Base-by-base conservation (phyloP, 2,329 filamentous ascomycete genomes). In the Cladosporium austrohemisphaericum region DNA sequence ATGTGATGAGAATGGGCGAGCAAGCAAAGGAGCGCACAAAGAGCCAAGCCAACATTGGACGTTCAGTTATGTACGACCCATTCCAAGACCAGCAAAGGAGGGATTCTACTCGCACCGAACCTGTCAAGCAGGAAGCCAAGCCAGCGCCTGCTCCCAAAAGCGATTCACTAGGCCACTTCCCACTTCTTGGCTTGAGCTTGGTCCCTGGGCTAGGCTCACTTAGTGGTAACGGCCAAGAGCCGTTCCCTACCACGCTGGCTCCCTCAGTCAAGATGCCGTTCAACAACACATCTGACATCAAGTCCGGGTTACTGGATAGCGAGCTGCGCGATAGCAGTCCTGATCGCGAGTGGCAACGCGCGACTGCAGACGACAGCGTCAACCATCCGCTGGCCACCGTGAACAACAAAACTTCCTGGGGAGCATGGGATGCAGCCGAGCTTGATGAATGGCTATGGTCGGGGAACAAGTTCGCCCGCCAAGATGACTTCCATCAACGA, bases 391-490 rank as follows among this genome's bases (percentile, higher is more conserved):
- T n/a, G n/a, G n/a, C n/a, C n/a, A n/a, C n/a, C n/a, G n/a, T n/a
- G n/a, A n/a, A n/a, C n/a, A n/a, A n/a, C n/a, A n/a, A n/a, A n/a
- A n/a, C n/a, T n/a, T n/a, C n/a, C n/a, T n/a, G n/a, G n/a, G n/a
- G n/a, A n/a, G n/a, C n/a, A n/a, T 49, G 46, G 46, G 46, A 49
- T n/a, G 3, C 22, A 19, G 60, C 68, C 22, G 65, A 68, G 45
- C 58, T 74, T 5, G 46, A 54, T n/a, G 62, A 66, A n/a, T 75
- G 71, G 71, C 73, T 66, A 54, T 64, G 55, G 13, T 55, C 54
- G 6, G 58, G 60, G 32, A 63, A 53, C 31, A 63, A 56, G 10
- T 59, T 62, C 36, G 51, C 59, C 25, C 64, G 66, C 18, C 65
- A 68, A 35, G 56, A 65, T 22, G 60, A 61, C 8, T 56, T 58